phyloP scores from a whole-genome alignment of 2,329 filamentous ascomycete species.

The Beauveria bassiana region DNA sequence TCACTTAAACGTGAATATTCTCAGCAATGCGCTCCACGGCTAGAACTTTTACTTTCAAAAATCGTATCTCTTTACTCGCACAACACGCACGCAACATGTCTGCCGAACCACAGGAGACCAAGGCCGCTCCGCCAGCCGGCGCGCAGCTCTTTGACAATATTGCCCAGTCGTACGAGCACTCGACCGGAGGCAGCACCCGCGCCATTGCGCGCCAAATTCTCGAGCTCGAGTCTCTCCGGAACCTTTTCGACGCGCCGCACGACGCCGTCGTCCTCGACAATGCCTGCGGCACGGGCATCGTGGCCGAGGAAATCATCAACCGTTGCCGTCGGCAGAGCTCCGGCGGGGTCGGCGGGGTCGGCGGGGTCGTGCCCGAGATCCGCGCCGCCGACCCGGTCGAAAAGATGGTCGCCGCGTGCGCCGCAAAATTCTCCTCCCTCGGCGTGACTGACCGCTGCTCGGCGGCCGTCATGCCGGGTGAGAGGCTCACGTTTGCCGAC shows the following conservation, averaged over 20 bases:
- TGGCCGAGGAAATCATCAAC: constrained; percentile 17
- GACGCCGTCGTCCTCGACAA: constrained; percentile 19
- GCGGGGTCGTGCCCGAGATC: constrained; percentile 1
- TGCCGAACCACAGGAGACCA: background rate
- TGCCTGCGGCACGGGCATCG: constrained; percentile 21
- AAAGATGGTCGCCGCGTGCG: constrained; percentile 17
- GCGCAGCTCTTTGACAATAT: background rate
- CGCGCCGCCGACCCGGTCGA: constrained; percentile 16
- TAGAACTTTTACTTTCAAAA: too few relatives aligned
- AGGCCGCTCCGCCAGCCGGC: background rate
- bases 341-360: background rate
- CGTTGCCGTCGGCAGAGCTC: background rate
- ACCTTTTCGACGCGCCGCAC: background rate
- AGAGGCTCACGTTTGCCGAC: constrained; percentile 20
- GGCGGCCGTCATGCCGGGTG: constrained; percentile 17
- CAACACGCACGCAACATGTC: background rate
- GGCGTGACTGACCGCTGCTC: constrained; percentile 8
- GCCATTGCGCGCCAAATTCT: constrained; percentile 15
- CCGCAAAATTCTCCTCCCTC: constrained; percentile 11
- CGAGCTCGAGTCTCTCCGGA: background rate
- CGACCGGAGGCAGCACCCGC: constrained; percentile 15
- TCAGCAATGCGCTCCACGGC: too few relatives aligned
- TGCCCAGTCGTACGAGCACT: constrained; percentile 15
- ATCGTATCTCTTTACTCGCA: background rate
- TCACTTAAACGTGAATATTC: background rate